Evolutionary conservation across 768 basidiomycete species (phyloP).

Genomic region (Tylopilus cervinicoccineus): DNA sequence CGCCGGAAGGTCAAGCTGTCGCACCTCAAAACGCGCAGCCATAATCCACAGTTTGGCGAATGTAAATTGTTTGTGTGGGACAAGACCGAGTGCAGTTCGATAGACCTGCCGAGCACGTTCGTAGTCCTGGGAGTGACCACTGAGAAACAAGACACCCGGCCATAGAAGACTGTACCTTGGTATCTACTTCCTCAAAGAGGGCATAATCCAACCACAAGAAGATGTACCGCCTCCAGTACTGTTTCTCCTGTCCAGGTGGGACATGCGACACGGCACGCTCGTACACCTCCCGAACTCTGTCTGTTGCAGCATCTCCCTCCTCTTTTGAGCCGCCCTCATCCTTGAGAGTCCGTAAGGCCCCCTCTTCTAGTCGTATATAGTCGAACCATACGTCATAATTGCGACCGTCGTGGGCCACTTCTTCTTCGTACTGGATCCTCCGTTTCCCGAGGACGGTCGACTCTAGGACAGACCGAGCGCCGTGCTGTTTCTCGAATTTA

Average conservation of each 20-base stretch:
- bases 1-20: slow-evolving; percentile 73
- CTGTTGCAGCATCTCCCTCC: slow-evolving; percentile 58
- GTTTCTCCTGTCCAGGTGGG: slow-evolving; percentile 89
- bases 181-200: slow-evolving; percentile 93
- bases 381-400: slow-evolving; percentile 99
- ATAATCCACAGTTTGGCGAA: slow-evolving; percentile 96
- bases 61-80: slow-evolving; percentile 96
- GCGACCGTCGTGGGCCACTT: slow-evolving; percentile 82
- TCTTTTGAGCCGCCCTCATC: slow-evolving; percentile 72
- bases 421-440: slow-evolving; percentile 98
- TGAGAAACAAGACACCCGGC: background rate
- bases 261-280: slow-evolving; percentile 95
- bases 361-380: slow-evolving; percentile 90
- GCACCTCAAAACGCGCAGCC: slow-evolving; percentile 89
- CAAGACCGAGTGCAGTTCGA: slow-evolving; percentile 80
- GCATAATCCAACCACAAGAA: slow-evolving; percentile 96
- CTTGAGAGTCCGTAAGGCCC: slow-evolving; percentile 68
- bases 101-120: slow-evolving; percentile 86
- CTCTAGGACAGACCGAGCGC: slow-evolving; percentile 82
- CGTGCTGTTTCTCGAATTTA: slow-evolving; percentile 98
- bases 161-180: slow-evolving; percentile 52
- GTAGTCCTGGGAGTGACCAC: slow-evolving; percentile 56
- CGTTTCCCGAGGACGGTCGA: slow-evolving; percentile 94
- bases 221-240: slow-evolving; percentile 87
- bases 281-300: slow-evolving; percentile 86